phyloP scores from a whole-genome alignment of 2,329 filamentous ascomycete species.

The Aspergillus hiratsukae region DNA sequence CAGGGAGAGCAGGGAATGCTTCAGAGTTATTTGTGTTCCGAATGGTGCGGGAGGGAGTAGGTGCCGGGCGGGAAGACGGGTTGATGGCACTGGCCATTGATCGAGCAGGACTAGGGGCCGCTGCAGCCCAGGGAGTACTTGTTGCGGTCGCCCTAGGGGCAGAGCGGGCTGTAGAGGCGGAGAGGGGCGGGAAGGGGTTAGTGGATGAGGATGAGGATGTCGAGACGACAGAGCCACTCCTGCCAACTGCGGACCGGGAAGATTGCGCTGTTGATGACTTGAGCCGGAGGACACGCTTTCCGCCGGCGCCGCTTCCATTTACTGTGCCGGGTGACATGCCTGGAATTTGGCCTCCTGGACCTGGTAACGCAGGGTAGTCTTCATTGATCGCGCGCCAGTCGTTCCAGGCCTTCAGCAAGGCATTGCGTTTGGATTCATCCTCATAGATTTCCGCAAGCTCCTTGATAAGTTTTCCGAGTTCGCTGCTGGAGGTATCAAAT shows the following conservation, averaged over 20 bases:
- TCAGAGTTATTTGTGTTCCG: slow-evolving; percentile 42
- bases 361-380: slow-evolving; percentile 85
- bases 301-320: slow-evolving; percentile 56
- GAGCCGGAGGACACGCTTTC: slow-evolving; percentile 58
- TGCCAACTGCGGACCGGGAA: slow-evolving; percentile 57
- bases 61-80: slow-evolving; percentile 24
- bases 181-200: slow-evolving; percentile 46
- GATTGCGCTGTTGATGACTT: slow-evolving; percentile 68
- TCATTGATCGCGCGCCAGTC: slow-evolving; percentile 96
- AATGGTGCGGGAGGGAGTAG: slow-evolving; percentile 20
- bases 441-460: slow-evolving; percentile 94
- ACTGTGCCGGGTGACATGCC: slow-evolving; percentile 42
- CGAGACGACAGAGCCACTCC: slow-evolving; percentile 50
- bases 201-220: slow-evolving; percentile 31
- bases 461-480: slow-evolving; percentile 82
- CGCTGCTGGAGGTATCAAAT: slow-evolving; percentile 74
- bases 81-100: slow-evolving; percentile 20
- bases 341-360: slow-evolving; percentile 64
- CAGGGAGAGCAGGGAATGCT: slow-evolving; percentile 77
- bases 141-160: slow-evolving; percentile 21
- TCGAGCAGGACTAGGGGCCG: slow-evolving; percentile 19
- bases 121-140: slow-evolving; percentile 21
- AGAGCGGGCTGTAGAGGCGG: slow-evolving; percentile 20
- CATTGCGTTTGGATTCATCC: slow-evolving; percentile 67
- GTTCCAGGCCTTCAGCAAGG: slow-evolving; percentile 79